Base-by-base conservation (phyloP, 108 stramenopile genomes). In the Cyclotella choctawhatcheeana region DNA sequence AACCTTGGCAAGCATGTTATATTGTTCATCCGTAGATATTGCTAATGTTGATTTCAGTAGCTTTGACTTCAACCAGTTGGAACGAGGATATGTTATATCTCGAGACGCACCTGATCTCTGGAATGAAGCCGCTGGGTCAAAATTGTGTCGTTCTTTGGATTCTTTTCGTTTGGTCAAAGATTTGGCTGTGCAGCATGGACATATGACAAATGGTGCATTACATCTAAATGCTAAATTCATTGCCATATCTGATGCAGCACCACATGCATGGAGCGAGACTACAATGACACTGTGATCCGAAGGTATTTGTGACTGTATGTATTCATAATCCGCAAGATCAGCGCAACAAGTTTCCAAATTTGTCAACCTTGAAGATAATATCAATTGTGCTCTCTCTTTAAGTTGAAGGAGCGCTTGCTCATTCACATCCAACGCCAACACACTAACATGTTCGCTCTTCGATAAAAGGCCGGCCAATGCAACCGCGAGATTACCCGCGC, bases 171-270 rank as follows among this genome's bases (percentile, higher is more conserved):
- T 69, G 14, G 69, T 64, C 44, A 81, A 45, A 13, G 79, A 75
- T 64, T 81, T 75, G 13, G 79, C 79, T 25, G 79, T 81, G 33
- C 79, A 75, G 44, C 79, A 81, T 3, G 79, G 79, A 56, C 79
- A 76, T 17, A 81, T 30, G 20, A 81, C 68, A 40, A 81, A 81
- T 18, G 79, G 79, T 6, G 74, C 68, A 6, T 60, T 56, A 58
- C 70, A 67, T 45, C 35, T 48, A 33, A 63, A 66, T 0, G 79
- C 79, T 35, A 81, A 33, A 26, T 64, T 50, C 61, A 81, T 81
- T 44, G 79, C 79, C 67, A 70, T 70, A 56, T 81, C 79, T 20
- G 79, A 76, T 35, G 79, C 73, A 26, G 79, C 67, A 12, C 79
- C 79, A 43, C 79, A 75, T 1, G 69, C 79, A 32, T 81, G 79